These are phyloP conservation scores for Piromyces finnis DNA, from an alignment of 192 early-diverging fungal species.

Conservation along the genomic window DNA sequence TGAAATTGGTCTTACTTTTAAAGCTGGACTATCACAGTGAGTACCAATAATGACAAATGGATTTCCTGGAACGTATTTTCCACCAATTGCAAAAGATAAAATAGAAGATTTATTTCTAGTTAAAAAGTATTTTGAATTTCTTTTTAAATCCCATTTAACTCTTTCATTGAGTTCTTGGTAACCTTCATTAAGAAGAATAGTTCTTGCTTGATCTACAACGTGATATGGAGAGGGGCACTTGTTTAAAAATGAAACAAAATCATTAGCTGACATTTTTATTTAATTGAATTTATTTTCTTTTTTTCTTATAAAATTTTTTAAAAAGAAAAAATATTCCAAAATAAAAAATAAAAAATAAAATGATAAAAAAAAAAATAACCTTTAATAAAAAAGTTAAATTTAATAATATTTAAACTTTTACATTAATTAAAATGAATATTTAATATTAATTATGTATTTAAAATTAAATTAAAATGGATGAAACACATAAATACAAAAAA, in stretches of 20 bases:
- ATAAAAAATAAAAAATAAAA: no score
- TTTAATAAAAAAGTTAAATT: no score
- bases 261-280: not conserved
- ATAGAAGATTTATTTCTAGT: constrained; percentile 79
- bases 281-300: not conserved
- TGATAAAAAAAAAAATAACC: no score
- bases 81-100: constrained; percentile 87
- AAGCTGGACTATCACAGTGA: constrained; percentile 92
- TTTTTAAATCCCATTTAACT: constrained; percentile 52
- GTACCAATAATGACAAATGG: constrained; percentile 84
- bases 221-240: constrained; percentile 81
- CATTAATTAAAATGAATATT: no score
- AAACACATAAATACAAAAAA: no score
- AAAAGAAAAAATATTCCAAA: no score
- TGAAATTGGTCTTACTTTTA: constrained; percentile 90
- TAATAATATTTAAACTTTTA: no score
- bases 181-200: constrained; percentile 51
- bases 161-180: constrained; percentile 82
- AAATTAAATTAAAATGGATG: no score
- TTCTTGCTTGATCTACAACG: constrained; percentile 62
- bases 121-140: constrained; percentile 83
- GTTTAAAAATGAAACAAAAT: not conserved
- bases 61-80: constrained; percentile 50
- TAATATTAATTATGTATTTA: no score
- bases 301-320: no score